Evolutionary conservation across 2,329 filamentous ascomycete genomes (phyloP).

Genomic region (Zymoseptoria brevis): DNA sequence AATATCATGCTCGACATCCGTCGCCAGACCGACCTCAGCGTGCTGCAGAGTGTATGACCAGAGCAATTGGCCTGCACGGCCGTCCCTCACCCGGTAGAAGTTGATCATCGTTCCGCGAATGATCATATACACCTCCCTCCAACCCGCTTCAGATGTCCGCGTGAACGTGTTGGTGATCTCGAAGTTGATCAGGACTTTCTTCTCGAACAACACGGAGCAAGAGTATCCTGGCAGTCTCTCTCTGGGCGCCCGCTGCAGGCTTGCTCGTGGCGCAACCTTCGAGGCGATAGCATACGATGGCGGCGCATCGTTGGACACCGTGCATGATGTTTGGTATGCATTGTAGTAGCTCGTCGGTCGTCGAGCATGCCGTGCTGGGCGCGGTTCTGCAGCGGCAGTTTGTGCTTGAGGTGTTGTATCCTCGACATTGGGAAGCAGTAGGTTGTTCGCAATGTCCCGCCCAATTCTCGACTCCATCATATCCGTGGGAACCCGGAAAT

Average conservation of each 20-base stretch:
- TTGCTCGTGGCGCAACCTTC: constrained; percentile 9
- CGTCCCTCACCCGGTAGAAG: constrained; percentile 54
- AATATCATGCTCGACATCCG: constrained; percentile 57
- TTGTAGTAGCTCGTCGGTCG: constrained; percentile 30
- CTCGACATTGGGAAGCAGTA: not conserved
- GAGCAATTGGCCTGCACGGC: constrained; percentile 51
- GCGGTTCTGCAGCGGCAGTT: not conserved
- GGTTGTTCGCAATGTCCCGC: not conserved
- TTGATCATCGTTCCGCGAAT: constrained; percentile 62
- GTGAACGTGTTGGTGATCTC: constrained; percentile 29
- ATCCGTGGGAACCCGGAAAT: not conserved
- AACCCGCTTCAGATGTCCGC: constrained; percentile 23
- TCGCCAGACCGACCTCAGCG: constrained; percentile 66
- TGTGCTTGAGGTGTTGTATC: not conserved
- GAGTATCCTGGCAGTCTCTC: constrained; percentile 28
- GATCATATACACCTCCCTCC: constrained; percentile 47
- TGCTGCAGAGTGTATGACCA: constrained; percentile 65
- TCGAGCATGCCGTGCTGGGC: constrained; percentile 10
- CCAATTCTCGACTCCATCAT: not conserved
- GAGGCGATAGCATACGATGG: constrained; percentile 26
- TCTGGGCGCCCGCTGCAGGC: constrained; percentile 1
- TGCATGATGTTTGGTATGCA: constrained; percentile 28
- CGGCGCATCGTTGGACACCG: constrained; percentile 22
- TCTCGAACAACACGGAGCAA: constrained; percentile 27
- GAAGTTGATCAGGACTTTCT: constrained; percentile 26